Percentiles rank a stretch among this genome's conserved stretches.
Evolutionary conservation across 1,284 basidiomycete species (phyloP).

Genomic region (Malassezia yamatoensis): DNA sequence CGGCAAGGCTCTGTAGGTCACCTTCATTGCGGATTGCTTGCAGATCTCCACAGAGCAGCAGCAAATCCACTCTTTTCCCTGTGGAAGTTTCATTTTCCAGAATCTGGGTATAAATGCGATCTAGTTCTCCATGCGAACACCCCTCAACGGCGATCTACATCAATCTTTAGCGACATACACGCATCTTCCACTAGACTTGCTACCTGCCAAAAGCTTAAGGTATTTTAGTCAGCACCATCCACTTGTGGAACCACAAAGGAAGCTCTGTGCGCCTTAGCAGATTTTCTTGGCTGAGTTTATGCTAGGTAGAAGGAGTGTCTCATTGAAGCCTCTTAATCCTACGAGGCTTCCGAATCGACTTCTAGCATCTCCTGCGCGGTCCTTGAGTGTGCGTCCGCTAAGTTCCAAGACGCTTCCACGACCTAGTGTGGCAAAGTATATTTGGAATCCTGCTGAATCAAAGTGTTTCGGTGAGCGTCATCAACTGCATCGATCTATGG

Average conservation of each 20-base stretch:
- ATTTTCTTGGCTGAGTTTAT: slow-evolving; percentile 3
- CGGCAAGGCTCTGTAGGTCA: slow-evolving; percentile 81
- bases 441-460: background rate
- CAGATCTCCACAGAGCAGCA: slow-evolving; percentile 84
- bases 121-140: slow-evolving; percentile 69
- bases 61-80: slow-evolving; percentile 64
- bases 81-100: slow-evolving; percentile 57
- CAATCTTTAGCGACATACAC: background rate
- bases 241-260: slow-evolving; percentile 5
- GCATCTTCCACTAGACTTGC: background rate
- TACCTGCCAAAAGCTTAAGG: too few species aligned
- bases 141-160: slow-evolving; percentile 77
- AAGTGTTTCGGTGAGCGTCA: too few species aligned
- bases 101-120: slow-evolving; percentile 68
- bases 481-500: too few species aligned
- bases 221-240: background rate
- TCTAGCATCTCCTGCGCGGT: background rate
- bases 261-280: background rate
- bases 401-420: background rate
- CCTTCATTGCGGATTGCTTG: slow-evolving; percentile 71
- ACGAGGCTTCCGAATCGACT: slow-evolving; percentile 1
- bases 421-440: background rate
- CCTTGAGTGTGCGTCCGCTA: background rate
- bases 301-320: background rate
- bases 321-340: background rate